Percentiles rank a stretch among this genome's conserved stretches.
Conservation (phyloP, 768 basidiomycete genomes). For the Hortiboletus flavorubellus region DNA sequence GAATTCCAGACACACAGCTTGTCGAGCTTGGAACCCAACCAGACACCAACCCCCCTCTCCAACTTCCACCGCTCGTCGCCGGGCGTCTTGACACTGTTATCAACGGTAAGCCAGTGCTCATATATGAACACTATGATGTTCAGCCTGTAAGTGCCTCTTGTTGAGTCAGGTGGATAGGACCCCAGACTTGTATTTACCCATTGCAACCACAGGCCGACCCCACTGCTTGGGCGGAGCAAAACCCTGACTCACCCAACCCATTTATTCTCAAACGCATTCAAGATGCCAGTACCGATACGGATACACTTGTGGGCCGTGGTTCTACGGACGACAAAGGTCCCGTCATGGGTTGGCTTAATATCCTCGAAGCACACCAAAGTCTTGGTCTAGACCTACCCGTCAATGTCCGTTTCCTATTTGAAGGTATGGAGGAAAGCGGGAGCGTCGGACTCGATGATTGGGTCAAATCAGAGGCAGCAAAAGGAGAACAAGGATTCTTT, state of each 20-base stretch:
- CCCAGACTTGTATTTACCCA: neutral
- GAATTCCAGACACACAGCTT: neutral
- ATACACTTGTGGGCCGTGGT: constrained; percentile 74
- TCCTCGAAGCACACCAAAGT: constrained; percentile 76
- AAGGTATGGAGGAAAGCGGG: constrained; percentile 93
- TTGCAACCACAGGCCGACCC: neutral
- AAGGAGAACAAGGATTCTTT: constrained; percentile 35
- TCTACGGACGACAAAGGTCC: constrained; percentile 90
- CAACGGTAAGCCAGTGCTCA: constrained; percentile 56
- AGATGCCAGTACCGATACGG: constrained; percentile 30
- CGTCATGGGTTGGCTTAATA: constrained; percentile 82
- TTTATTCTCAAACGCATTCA: constrained; percentile 17
- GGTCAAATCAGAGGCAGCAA: constrained; percentile 30
- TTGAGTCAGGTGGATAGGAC: neutral
- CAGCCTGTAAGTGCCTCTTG: constrained; percentile 60
- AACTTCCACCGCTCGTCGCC: constrained; percentile 1
- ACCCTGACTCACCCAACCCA: neutral
- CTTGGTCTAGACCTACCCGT: constrained; percentile 75
- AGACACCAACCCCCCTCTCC: neutral
- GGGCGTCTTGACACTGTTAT: neutral
- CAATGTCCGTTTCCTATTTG: constrained; percentile 84
- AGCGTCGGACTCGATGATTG: constrained; percentile 61
- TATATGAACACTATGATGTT: constrained; percentile 92
- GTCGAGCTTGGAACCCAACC: neutral
- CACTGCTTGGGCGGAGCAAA: neutral